phyloP scores from a whole-genome alignment of 225 moss, liverwort and hornwort genomes.

The Asterella californica region DNA sequence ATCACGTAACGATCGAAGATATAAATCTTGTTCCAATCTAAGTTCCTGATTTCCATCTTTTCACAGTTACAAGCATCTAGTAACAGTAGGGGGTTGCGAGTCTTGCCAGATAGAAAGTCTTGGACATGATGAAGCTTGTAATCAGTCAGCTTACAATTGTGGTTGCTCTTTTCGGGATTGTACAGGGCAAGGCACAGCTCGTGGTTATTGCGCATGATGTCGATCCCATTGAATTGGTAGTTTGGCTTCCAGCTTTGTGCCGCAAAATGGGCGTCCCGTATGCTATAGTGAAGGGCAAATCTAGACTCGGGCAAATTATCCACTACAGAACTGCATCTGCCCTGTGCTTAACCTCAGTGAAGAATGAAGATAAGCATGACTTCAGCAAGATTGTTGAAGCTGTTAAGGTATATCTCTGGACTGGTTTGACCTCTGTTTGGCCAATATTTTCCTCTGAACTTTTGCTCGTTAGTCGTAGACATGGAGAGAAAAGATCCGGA shows the following conservation, averaged over 20 bases:
- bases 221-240: slow-evolving; percentile 70
- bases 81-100: too few relatives aligned
- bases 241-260: slow-evolving; percentile 71
- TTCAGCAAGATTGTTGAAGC: slow-evolving; percentile 74
- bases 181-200: slow-evolving; percentile 68
- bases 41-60: too few relatives aligned
- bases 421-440: neutral
- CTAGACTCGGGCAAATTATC: slow-evolving; percentile 64
- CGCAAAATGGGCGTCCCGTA: slow-evolving; percentile 75
- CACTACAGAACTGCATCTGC: slow-evolving; percentile 67
- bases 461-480: neutral
- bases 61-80: too few relatives aligned
- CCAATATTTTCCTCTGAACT: neutral
- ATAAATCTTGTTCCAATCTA: too few relatives aligned
- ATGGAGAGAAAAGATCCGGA: too few relatives aligned
- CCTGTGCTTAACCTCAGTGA: slow-evolving; percentile 63
- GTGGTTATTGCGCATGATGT: slow-evolving; percentile 70
- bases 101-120: too few relatives aligned
- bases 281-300: slow-evolving; percentile 67
- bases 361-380: slow-evolving; percentile 74
- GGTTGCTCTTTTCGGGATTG: neutral
- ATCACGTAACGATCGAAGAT: too few relatives aligned
- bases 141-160: neutral
- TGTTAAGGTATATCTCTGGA: slow-evolving; percentile 49
- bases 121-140: too few relatives aligned